A percentile compares a stretch with the other conserved stretches of the same genome.
Conservation (phyloP, 164 flowering plant genomes). For the Amborella trichopoda region DNA sequence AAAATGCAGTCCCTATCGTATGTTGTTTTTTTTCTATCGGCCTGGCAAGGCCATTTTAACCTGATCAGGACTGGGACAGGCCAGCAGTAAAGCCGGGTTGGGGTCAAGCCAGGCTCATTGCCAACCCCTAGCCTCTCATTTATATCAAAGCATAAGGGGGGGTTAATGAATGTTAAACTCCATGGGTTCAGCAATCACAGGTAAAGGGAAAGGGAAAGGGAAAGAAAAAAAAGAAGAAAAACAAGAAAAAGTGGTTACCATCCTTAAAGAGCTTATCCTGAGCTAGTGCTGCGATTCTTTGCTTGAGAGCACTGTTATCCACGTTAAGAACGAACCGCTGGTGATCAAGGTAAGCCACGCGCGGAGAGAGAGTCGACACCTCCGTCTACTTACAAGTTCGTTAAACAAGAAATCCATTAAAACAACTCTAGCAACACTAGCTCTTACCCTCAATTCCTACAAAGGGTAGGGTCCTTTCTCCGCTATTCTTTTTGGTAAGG, state of each 20-base stretch:
- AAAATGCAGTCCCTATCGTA: no score
- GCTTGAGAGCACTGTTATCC: slow-evolving; percentile 82
- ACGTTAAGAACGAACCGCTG: slow-evolving; percentile 71
- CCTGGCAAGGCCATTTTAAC: no score
- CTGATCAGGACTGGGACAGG: not conserved
- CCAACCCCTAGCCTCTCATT: not conserved
- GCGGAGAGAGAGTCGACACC: slow-evolving; percentile 69
- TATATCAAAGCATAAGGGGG: no score
- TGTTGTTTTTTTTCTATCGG: no score
- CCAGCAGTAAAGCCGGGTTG: not conserved
- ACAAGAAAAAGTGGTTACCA: slow-evolving; percentile 22
- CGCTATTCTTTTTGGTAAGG: no score
- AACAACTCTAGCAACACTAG: no score
- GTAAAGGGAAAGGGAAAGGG: not conserved
- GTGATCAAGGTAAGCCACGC: slow-evolving; percentile 80
- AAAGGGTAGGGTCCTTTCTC: no score
- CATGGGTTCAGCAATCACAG: not conserved
- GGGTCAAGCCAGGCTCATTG: not conserved
- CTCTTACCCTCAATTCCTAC: no score
- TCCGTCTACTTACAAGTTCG: slow-evolving; percentile 65
- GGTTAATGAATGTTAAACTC: not conserved
- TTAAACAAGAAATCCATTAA: no score
- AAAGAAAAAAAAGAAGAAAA: not conserved
- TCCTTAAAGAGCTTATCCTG: slow-evolving; percentile 89
- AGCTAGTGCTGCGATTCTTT: slow-evolving; percentile 76